Percentiles rank a stretch among this genome's conserved stretches.
Evolutionary conservation across 345 rosid species (phyloP).

Genomic region (Iberis pinnata): DNA sequence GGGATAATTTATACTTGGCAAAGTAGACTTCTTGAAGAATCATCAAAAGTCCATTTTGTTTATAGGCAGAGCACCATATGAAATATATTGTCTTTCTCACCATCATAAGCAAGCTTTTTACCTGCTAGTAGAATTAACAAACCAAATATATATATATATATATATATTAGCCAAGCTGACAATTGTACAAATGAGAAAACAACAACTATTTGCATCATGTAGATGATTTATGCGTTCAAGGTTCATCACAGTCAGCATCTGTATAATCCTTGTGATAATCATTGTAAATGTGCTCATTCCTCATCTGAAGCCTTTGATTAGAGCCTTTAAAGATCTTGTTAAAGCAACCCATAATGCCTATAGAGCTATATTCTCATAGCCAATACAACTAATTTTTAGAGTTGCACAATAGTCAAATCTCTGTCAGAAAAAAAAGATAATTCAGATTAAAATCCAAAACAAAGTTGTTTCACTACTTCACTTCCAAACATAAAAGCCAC

Average conservation of each 20-base stretch:
- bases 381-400: constrained; percentile 23
- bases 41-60: constrained; percentile 72
- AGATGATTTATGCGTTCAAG: constrained; percentile 43
- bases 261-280: constrained; percentile 41
- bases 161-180: no score
- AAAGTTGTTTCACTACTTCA: background rate
- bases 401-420: constrained; percentile 28
- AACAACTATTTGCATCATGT: no score
- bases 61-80: constrained; percentile 64
- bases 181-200: no score
- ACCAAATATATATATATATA: no score
- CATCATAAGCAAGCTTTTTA: constrained; percentile 84
- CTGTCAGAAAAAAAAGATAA: constrained; percentile 5
- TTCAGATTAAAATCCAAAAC: no score
- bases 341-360: constrained; percentile 70
- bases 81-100: constrained; percentile 84
- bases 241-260: constrained; percentile 18
- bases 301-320: constrained; percentile 42
- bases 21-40: constrained; percentile 29
- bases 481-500: background rate
- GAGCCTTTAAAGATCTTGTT: constrained; percentile 79
- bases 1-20: constrained; percentile 37
- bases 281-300: constrained; percentile 43
- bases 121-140: no score
- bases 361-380: constrained; percentile 44